Evolutionary conservation across 805 yeast species (phyloP).

Genomic region (Spathaspora arborariae): DNA sequence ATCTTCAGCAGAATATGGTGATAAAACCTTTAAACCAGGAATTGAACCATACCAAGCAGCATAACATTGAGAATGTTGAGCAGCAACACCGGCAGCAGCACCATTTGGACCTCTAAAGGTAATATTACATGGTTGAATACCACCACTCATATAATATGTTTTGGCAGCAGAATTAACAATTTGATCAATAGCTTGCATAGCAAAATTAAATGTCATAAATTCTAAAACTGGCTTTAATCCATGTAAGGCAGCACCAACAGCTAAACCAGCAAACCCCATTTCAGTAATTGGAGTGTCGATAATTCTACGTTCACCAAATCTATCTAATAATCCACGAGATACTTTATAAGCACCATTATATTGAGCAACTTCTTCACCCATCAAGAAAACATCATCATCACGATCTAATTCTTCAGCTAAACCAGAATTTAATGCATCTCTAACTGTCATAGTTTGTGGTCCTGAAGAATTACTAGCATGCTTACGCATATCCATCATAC

Average conservation of each 20-base stretch:
- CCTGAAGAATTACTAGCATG: slow-evolving; percentile 49
- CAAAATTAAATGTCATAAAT: slow-evolving; percentile 98
- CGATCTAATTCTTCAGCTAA: slow-evolving; percentile 96
- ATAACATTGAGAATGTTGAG: slow-evolving; percentile 98
- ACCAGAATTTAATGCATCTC: slow-evolving; percentile 95
- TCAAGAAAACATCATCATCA: slow-evolving; percentile 87
- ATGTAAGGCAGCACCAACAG: slow-evolving; percentile 94
- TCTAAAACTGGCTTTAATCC: slow-evolving; percentile 97
- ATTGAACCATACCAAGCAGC: slow-evolving; percentile 97
- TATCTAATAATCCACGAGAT: slow-evolving; percentile 90
- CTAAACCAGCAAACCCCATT: slow-evolving; percentile 96
- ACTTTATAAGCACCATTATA: slow-evolving; percentile 99
- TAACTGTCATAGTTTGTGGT: slow-evolving; percentile 72
- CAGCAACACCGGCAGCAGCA: slow-evolving; percentile 99
- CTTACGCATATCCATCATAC: slow-evolving; percentile 35
- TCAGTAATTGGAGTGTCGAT: slow-evolving; percentile 98
- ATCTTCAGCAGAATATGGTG: slow-evolving; percentile 95
- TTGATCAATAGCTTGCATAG: slow-evolving; percentile 99
- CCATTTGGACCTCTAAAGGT: slow-evolving; percentile 99
- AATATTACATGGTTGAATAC: slow-evolving; percentile 94
- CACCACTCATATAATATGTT: slow-evolving; percentile 99
- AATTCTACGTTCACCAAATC: slow-evolving; percentile 91
- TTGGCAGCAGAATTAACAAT: slow-evolving; percentile 98
- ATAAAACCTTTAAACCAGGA: slow-evolving; percentile 95
- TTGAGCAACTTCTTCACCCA: slow-evolving; percentile 99